Conservation (phyloP, 306 rosid species). For the Malus fusca region DNA sequence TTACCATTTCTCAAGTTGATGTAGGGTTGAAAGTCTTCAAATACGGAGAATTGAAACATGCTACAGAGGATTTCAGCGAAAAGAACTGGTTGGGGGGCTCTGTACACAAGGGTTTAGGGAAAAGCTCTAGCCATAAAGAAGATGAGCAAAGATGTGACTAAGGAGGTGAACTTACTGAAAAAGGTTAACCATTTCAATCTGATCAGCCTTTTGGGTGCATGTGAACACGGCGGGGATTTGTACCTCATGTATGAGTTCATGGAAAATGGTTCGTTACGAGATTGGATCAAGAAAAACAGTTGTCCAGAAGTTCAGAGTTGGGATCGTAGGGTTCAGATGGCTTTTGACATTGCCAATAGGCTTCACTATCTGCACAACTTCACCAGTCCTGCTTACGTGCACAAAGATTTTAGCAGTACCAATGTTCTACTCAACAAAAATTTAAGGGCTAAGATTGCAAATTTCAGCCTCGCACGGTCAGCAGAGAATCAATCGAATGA, state of each 20-base stretch:
- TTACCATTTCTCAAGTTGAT: conserved; percentile 44
- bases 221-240: conserved; percentile 24
- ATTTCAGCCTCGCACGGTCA: conserved; percentile 48
- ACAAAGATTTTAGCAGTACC: conserved; percentile 42
- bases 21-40: conserved; percentile 28
- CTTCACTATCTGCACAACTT: conserved; percentile 79
- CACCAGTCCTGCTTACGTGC: conserved; percentile 61
- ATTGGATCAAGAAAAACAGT: conserved; percentile 41
- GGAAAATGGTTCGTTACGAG: conserved; percentile 62
- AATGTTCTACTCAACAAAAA: conserved; percentile 45
- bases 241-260: conserved; percentile 59
- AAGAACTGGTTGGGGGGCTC: conserved; percentile 42
- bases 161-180: conserved; percentile 51
- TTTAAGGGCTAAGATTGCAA: conserved; percentile 56
- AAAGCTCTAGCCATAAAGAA: conserved; percentile 39
- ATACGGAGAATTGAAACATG: conserved; percentile 36
- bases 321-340: conserved; percentile 54
- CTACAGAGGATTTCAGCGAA: conserved; percentile 44
- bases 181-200: conserved; percentile 62
- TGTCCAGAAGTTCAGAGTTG: conserved; percentile 32
- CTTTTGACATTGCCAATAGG: conserved; percentile 72
- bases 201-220: conserved; percentile 57
- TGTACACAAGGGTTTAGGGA: conserved; percentile 27
- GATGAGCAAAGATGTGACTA: conserved; percentile 31
- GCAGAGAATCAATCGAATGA: conserved; percentile 16